Base-by-base conservation (phyloP, 345 rosid genomes). In the Sisymbrium altissimum region DNA sequence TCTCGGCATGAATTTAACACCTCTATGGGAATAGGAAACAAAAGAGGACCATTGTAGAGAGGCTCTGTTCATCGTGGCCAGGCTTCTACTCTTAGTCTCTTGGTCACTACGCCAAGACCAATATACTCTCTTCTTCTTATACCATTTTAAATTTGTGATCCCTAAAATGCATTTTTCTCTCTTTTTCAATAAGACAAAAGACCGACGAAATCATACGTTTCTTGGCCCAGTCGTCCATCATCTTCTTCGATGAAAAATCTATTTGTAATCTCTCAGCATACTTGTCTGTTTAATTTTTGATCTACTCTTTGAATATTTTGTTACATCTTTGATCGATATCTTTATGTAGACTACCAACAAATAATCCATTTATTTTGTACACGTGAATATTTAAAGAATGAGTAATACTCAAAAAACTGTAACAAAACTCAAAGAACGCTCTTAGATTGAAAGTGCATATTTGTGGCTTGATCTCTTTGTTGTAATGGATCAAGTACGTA, bases 1-100 rank as follows among this genome's bases (percentile, higher is more conserved):
- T n/a, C n/a, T n/a, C n/a, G n/a, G n/a, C n/a, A n/a, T n/a, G n/a
- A n/a, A n/a, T n/a, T n/a, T n/a, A n/a, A n/a, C n/a, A n/a, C n/a
- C n/a, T n/a, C n/a, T n/a, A n/a, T n/a, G n/a, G n/a, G n/a, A n/a
- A n/a, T n/a, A n/a, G n/a, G n/a, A n/a, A n/a, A n/a, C n/a, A n/a
- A n/a, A n/a, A n/a, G n/a, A n/a, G n/a, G n/a, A n/a, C 74, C 64
- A 61, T 74, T 13, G 48, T 74, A 13, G 56, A 32, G 49, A 68
- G 76, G 57, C 63, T 56, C 56, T 77, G 70, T 49, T 58, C 76
- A 23, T 64, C 80, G 48, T 54, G 68, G n/a, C 80, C 72, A 56
- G 15, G 19, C 54, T 38, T 60, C 25, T 76, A 44, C 14, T 71
- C 66, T 9, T 77, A 55, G 72, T 71, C 75, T 69, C 59, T 69